phyloP scores from a whole-genome alignment of 1,284 basidiomycete genomes.

The Apiotrichum sp. region DNA sequence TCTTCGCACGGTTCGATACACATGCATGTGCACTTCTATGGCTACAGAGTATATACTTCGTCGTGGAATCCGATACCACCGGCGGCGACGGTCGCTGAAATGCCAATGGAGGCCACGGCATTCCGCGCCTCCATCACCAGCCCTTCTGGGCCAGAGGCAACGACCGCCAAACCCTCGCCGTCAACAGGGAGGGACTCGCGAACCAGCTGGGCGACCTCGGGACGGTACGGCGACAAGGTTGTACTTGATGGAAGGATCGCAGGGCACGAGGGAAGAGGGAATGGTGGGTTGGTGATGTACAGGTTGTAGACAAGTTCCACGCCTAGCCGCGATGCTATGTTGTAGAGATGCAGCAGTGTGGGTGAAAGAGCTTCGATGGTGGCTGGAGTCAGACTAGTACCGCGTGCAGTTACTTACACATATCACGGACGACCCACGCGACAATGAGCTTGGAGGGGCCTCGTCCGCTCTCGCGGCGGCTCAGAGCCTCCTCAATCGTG shows the following conservation, averaged over 20 bases:
- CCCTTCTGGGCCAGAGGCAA: constrained; percentile 41
- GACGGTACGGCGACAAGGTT: constrained; percentile 32
- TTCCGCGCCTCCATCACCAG: constrained; percentile 39
- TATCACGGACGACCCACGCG: constrained; percentile 39
- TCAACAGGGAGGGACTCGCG: constrained; percentile 24
- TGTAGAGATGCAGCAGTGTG: constrained; percentile 27
- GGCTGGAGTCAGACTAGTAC: constrained; percentile 13
- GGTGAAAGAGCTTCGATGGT: constrained; percentile 35
- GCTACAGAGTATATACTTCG: constrained; percentile 37
- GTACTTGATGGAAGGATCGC: constrained; percentile 19
- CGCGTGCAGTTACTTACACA: constrained; percentile 25
- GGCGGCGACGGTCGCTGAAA: constrained; percentile 22
- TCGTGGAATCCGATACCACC: constrained; percentile 39
- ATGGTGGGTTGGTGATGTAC: constrained; percentile 35
- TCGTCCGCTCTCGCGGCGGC: constrained; percentile 17
- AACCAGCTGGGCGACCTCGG: constrained; percentile 34
- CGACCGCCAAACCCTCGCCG: constrained; percentile 32
- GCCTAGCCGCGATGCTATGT: constrained; percentile 13
- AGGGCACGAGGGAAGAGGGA: constrained; percentile 21
- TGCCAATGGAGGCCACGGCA: constrained; percentile 31
- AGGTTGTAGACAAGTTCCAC: constrained; percentile 27
- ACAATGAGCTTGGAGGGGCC: constrained; percentile 27
- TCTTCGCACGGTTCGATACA: not conserved
- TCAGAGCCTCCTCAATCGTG: constrained; percentile 36
- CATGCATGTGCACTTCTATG: not conserved